A percentile compares a stretch with the other conserved stretches of the same genome.
These are phyloP conservation scores for Tausonia pullulans DNA, from an alignment of 1,284 basidiomycete species.

Conservation along the genomic window DNA sequence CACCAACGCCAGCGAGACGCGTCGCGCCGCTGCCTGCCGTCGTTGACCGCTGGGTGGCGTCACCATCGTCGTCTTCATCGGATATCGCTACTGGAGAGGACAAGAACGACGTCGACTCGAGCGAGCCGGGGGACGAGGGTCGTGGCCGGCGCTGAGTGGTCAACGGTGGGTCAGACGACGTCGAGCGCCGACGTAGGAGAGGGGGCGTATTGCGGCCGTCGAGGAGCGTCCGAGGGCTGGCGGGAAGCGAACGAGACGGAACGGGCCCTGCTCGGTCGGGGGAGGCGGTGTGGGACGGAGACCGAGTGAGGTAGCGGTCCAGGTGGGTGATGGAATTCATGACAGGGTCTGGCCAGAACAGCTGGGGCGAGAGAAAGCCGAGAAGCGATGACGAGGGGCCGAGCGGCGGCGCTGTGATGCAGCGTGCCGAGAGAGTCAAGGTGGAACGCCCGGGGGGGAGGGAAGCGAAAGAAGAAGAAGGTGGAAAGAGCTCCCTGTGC, in stretches of 20 bases:
- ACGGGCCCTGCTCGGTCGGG: neutral
- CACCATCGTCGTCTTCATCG: neutral
- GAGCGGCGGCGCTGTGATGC: too few species aligned
- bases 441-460: too few species aligned
- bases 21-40: neutral
- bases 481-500: too few species aligned
- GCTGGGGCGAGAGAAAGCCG: too few species aligned
- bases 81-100: neutral
- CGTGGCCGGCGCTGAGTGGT: neutral
- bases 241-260: neutral
- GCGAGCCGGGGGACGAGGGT: neutral
- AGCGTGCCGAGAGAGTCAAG: too few species aligned
- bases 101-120: neutral
- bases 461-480: too few species aligned
- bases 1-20: neutral
- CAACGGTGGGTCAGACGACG: neutral
- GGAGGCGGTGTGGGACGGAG: neutral
- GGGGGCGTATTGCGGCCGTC: neutral
- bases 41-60: neutral
- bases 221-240: neutral
- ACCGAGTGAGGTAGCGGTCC: constrained; percentile 9
- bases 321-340: constrained; percentile 14
- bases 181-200: neutral
- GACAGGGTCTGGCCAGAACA: neutral
- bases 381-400: too few species aligned